Conservation (phyloP, 805 yeast genomes). For the Priceomyces haplophilus region DNA sequence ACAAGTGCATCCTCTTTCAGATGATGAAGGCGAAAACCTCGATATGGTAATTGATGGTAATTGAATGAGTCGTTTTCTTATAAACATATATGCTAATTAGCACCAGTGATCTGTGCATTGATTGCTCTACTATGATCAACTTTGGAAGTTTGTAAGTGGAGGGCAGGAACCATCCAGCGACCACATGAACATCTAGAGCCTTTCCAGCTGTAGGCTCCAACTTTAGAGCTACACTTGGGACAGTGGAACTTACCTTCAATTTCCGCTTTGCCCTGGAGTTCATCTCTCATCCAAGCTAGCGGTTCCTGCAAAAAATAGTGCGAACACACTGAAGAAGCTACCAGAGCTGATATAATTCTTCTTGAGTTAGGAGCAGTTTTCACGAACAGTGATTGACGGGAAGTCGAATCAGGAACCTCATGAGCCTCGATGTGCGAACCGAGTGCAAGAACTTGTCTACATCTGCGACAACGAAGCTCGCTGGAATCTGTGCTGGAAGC, state of each 20-base stretch:
- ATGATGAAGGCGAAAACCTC: slow-evolving; percentile 33
- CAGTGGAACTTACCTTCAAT: slow-evolving; percentile 86
- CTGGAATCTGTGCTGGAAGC: neutral
- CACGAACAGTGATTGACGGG: slow-evolving; percentile 63
- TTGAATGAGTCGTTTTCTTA: slow-evolving; percentile 6
- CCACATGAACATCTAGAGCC: slow-evolving; percentile 95
- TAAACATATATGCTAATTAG: slow-evolving; percentile 16
- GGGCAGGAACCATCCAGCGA: slow-evolving; percentile 90
- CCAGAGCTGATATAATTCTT: slow-evolving; percentile 55
- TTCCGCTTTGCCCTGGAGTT: slow-evolving; percentile 61
- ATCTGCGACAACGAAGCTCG: slow-evolving; percentile 72
- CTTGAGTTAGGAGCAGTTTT: slow-evolving; percentile 61
- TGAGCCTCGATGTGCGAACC: slow-evolving; percentile 63
- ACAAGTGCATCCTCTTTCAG: neutral
- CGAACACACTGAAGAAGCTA: slow-evolving; percentile 64
- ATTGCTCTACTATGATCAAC: slow-evolving; percentile 59
- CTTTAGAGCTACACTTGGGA: slow-evolving; percentile 78
- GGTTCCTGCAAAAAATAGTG: slow-evolving; percentile 84
- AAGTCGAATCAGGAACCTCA: slow-evolving; percentile 60
- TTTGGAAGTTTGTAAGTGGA: slow-evolving; percentile 75
- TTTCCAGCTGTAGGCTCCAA: slow-evolving; percentile 93
- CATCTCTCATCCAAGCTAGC: slow-evolving; percentile 84
- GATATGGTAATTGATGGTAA: slow-evolving; percentile 45
- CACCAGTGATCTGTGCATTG: slow-evolving; percentile 6
- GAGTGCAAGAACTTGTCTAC: slow-evolving; percentile 69